Percentiles rank a stretch among this genome's conserved stretches.
Conservation (phyloP, 495 filamentous ascomycete species). For the Umbilicaria muhlenbergii region DNA sequence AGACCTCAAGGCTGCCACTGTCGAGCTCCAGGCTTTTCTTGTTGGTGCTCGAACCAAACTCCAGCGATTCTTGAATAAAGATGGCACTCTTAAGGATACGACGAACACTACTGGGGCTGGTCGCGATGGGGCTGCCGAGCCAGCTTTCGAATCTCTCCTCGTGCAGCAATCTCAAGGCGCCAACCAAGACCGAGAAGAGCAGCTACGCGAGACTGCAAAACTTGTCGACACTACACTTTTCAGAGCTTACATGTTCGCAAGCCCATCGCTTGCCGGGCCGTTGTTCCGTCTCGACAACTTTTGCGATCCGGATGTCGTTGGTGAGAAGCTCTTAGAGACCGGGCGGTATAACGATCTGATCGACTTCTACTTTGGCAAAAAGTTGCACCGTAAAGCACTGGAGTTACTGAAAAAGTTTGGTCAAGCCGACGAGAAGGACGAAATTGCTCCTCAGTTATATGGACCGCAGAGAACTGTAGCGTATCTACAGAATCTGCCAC, state of each 20-base stretch:
- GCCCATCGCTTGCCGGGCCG: conserved; percentile 68
- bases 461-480: conserved; percentile 71
- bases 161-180: conserved; percentile 16
- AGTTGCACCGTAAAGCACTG: conserved; percentile 75
- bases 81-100: conserved; percentile 50
- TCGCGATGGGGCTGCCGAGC: conserved; percentile 30
- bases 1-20: conserved; percentile 64
- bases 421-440: conserved; percentile 45
- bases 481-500: conserved; percentile 81
- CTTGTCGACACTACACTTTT: conserved; percentile 91
- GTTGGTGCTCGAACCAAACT: conserved; percentile 69
- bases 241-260: conserved; percentile 79
- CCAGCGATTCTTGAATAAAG: conserved; percentile 65
- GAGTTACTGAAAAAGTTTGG: conserved; percentile 75
- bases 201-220: conserved; percentile 57
- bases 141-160: conserved; percentile 28
- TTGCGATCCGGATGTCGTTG: conserved; percentile 90
- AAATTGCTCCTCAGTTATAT: conserved; percentile 49
- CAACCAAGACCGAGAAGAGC: conserved; percentile 48
- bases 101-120: conserved; percentile 34
- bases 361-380: conserved; percentile 93
- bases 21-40: conserved; percentile 70
- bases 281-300: conserved; percentile 95
- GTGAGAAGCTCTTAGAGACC: conserved; percentile 76
- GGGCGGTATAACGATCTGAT: conserved; percentile 87